Base-by-base conservation (phyloP, 164 flowering plant species). In the Tetrastigma voinierianum region DNA sequence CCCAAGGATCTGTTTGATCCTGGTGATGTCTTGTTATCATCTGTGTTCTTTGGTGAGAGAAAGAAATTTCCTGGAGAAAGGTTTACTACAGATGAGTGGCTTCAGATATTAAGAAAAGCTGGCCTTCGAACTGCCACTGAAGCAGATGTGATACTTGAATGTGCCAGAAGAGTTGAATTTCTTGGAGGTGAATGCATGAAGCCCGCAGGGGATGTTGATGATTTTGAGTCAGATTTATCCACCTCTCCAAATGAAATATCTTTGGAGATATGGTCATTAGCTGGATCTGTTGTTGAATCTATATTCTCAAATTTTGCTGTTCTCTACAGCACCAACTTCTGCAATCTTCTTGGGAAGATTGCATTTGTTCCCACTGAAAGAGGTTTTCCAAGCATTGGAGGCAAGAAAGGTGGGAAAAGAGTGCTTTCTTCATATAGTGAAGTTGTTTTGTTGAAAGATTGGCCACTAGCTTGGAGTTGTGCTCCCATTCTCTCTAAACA, bases 391-490 rank as follows among this genome's bases (percentile, higher is more conserved):
- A 74, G 76, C 73, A 63, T 82, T 70, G 86, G 83, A 62, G 93
- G 96, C 25, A 87, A 72, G 75, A 86, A 82, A 76, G 88, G 93
- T 79, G 88, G 92, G 72, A 89, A 77, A 67, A 84, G 89, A 75
- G 94, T 90, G 51, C 90, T 95, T 47, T 78, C 87, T 67, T 87
- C 97, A 43, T 95, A 92, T 52, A 79, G 66, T 78, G 91, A 89
- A 71, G 96, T 89, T 57, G 85, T 95, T 76, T 52, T 95, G 47
- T 80, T 81, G 69, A 90, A 84, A 68, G 99, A 95, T 80, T 95
- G 99, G 99, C 94, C 97, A 61, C 79, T 95, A 65, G 97, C 92
- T 62, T 95, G 98, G 98, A 90, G 92, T 77, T 82, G 78, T 78
- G 80, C 85, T 56, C 96, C 98, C 43, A 90, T 95, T 73, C 76